These are phyloP conservation scores for Aegilops tauschii DNA, from an alignment of 176 grass and related monocot species.

Conservation along the genomic window DNA sequence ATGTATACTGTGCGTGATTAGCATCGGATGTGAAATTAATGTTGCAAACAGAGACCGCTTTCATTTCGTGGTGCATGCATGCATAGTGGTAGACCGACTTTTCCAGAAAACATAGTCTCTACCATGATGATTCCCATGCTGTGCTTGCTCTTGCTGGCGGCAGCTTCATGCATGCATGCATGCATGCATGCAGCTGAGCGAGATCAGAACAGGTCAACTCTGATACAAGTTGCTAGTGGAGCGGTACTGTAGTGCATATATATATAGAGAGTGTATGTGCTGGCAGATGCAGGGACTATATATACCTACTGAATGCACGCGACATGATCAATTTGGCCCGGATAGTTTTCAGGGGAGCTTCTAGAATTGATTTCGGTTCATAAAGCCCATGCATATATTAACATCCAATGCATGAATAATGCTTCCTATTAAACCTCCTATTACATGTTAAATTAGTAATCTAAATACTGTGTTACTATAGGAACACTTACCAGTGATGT, in stretches of 20 bases:
- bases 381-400: no score
- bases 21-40: neutral
- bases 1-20: neutral
- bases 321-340: neutral
- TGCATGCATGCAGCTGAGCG: neutral
- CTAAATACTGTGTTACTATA: no score
- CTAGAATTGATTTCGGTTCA: neutral
- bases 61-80: neutral
- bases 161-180: neutral
- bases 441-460: no score
- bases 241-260: neutral
- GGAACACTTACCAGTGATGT: no score
- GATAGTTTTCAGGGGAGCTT: neutral
- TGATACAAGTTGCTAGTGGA: neutral
- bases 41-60: neutral
- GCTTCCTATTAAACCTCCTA: no score
- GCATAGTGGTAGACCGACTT: no score
- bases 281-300: neutral
- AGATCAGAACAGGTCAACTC: neutral
- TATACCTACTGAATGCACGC: neutral
- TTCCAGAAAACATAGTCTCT: neutral
- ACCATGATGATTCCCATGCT: slow-evolving; percentile 1
- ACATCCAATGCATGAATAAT: no score
- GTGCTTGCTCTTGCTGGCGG: neutral
- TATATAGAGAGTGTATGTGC: neutral